Evolutionary conservation across 805 yeast species (phyloP), one percentile per base, ranked within the genome.

Genomic region (Starmerella khaoyaiensis): DNA sequence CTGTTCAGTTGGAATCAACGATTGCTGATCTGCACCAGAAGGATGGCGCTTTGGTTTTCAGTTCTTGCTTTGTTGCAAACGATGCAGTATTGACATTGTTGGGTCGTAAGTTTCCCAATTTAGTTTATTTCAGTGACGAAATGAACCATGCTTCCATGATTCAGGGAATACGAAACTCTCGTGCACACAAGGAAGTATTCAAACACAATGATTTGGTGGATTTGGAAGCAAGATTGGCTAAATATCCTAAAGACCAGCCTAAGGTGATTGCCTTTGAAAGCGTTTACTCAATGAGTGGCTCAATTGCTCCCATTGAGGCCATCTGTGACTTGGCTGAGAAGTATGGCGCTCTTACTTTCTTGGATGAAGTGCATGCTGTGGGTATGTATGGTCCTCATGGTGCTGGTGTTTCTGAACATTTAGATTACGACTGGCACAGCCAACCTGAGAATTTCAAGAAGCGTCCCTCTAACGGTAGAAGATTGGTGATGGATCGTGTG

Each of bases 351-450:
- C 62, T 90, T 52, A 90, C 99, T 21, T 90, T 90, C 61, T 67
- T 90, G 58, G 99, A 90, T 59, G 99, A 90, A 62, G 99, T 90
- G 26, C 99, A 90, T 56, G 97, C 98, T 24, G 97, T 90, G 32
- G 99, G 99, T 39, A 72, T 90, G 77, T 90, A 90, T 57, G 99
- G 99, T 53, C 97, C 99, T 42, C 94, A 81, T 53, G 99, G 99
- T 56, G 98, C 95, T 23, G 99, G 99, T 64, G 97, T 90, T 38
- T 95, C 97, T 33, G 99, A 90, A 62, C 98, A 90, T 59, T 67
- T 79, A 53, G 82, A 90, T 62, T 90, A 76, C 38, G 93, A 87
- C 57, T 72, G 81, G 54, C 57, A 64, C 41, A 20, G 27, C 27
- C 17, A 16, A 5, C 32, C 32, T 14, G n/a, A 11, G 11, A 11